These are phyloP conservation scores for Cyclotella baltica DNA, from an alignment of 108 stramenopile species.

Conservation along the genomic window DNA sequence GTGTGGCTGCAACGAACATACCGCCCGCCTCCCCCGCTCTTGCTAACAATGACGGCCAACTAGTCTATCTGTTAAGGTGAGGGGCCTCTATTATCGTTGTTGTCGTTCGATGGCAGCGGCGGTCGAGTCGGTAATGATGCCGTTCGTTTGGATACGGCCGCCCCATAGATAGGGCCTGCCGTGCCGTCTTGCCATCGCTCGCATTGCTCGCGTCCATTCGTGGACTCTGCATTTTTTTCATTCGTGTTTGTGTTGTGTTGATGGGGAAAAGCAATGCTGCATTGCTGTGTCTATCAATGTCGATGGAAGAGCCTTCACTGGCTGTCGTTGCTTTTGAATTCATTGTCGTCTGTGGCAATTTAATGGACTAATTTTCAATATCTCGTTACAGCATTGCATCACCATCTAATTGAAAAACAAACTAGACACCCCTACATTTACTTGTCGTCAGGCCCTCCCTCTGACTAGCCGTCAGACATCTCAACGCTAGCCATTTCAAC, in stretches of 20 bases:
- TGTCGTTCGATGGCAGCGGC: neutral
- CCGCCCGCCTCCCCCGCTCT: too few relatives aligned
- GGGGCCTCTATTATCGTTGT: too few relatives aligned
- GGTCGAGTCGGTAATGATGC: neutral
- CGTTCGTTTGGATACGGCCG: too few relatives aligned
- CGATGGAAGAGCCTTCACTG: neutral
- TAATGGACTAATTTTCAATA: neutral
- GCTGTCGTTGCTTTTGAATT: too few relatives aligned
- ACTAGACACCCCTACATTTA: neutral
- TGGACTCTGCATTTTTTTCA: constrained; percentile 8
- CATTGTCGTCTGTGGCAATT: neutral
- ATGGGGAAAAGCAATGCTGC: neutral
- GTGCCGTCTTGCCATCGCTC: constrained; percentile 42
- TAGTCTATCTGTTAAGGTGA: too few relatives aligned
- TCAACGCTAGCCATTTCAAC: neutral
- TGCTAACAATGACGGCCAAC: too few relatives aligned
- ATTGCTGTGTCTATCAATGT: neutral
- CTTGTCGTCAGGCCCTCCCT: neutral
- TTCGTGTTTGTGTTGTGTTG: neutral
- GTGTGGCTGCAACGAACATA: too few relatives aligned
- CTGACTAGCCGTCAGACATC: neutral
- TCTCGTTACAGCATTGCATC: neutral
- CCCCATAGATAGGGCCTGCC: too few relatives aligned
- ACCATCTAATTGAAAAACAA: neutral
- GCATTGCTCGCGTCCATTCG: constrained; percentile 16